Conservation (phyloP, 495 filamentous ascomycete genomes). For the Penicillium lividum region DNA sequence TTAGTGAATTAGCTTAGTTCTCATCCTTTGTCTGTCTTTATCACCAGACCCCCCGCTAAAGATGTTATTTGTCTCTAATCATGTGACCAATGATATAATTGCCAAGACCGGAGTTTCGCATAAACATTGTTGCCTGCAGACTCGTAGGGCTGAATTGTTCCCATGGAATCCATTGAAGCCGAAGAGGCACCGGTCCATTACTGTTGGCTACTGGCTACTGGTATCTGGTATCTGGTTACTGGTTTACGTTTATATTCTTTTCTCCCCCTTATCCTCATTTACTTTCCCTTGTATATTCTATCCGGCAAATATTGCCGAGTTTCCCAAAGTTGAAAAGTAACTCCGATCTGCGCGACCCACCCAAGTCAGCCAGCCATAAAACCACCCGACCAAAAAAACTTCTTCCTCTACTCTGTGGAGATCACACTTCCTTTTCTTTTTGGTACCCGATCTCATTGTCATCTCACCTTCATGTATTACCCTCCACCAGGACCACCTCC, state of each 20-base stretch:
- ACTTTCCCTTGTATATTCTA: constrained; percentile 3
- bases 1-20: background rate
- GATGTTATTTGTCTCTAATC: background rate
- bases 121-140: constrained; percentile 7
- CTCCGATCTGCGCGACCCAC: constrained; percentile 10
- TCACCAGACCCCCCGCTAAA: background rate
- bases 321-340: background rate
- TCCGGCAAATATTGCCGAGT: background rate
- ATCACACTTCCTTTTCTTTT: background rate
- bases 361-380: background rate
- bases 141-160: background rate
- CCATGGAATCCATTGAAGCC: background rate
- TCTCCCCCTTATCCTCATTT: background rate
- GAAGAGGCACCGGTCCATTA: background rate
- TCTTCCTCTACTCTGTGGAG: background rate
- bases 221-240: too few species aligned
- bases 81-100: background rate
- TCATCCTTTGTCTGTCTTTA: background rate
- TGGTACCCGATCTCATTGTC: background rate
- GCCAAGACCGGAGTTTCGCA: background rate
- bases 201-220: background rate
- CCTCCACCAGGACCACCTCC: constrained; percentile 22
- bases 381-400: constrained; percentile 6
- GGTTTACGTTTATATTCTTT: too few species aligned
- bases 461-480: constrained; percentile 22